These are phyloP conservation scores for Heliosperma pusillum DNA, from an alignment of 148 eudicot genomes.

Conservation along the genomic window DNA sequence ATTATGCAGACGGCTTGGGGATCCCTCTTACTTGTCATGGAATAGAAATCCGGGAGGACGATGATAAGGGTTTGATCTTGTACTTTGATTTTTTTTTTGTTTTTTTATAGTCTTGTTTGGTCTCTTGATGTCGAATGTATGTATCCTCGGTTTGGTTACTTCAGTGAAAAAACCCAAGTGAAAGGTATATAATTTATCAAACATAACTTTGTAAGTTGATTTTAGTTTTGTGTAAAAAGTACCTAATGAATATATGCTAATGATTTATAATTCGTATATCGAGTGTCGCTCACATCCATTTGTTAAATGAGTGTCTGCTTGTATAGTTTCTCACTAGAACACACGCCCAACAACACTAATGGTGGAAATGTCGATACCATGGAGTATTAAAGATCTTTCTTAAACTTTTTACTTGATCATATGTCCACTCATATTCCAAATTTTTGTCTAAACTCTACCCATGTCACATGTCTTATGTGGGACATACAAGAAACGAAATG, in stretches of 20 bases:
- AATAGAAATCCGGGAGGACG: constrained; percentile 66
- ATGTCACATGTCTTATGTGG: too few species aligned
- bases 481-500: too few species aligned
- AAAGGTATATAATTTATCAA: not conserved
- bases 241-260: not conserved
- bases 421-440: too few species aligned
- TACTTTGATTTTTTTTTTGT: not conserved
- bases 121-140: not conserved
- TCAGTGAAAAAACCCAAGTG: not conserved
- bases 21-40: constrained; percentile 67
- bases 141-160: not conserved
- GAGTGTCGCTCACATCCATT: too few species aligned
- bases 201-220: not conserved
- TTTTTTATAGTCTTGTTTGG: not conserved
- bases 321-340: too few species aligned
- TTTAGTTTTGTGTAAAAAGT: not conserved
- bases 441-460: too few species aligned
- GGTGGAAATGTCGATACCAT: too few species aligned
- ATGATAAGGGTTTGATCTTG: constrained; percentile 20
- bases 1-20: constrained; percentile 63
- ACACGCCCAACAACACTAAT: too few species aligned
- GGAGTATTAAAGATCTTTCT: too few species aligned
- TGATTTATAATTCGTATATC: too few species aligned
- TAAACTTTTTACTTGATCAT: too few species aligned
- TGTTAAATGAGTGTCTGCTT: too few species aligned